Percentiles rank a stretch among this genome's conserved stretches.
These are phyloP conservation scores for Eucalyptus pauciflora DNA, from an alignment of 345 rosid genomes.

Conservation along the genomic window DNA sequence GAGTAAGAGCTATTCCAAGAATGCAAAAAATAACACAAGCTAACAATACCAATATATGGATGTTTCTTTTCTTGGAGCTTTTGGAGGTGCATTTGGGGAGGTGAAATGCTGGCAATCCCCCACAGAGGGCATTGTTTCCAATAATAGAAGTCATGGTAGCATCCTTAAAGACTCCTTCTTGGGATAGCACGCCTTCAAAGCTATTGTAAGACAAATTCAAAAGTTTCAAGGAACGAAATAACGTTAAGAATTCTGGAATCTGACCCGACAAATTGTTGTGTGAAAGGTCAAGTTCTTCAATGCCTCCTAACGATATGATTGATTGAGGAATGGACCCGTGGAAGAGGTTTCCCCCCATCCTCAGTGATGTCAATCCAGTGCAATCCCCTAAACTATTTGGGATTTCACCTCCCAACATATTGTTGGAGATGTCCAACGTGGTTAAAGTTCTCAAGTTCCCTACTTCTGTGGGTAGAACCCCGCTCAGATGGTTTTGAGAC, in stretches of 20 bases:
- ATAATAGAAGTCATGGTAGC: neutral
- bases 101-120: neutral
- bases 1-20: neutral
- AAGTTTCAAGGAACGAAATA: neutral
- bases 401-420: neutral
- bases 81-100: neutral
- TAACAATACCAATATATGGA: neutral
- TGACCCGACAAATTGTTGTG: neutral
- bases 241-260: fast-evolving
- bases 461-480: neutral
- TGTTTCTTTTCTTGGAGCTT: neutral
- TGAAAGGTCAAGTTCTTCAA: neutral
- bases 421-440: neutral
- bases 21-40: neutral
- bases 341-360: neutral
- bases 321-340: neutral
- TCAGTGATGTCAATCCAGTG: neutral
- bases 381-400: neutral
- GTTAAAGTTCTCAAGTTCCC: neutral
- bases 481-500: fast-evolving
- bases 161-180: neutral
- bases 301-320: neutral
- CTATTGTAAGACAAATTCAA: neutral
- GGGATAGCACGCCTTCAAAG: neutral
- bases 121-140: neutral